Percentiles rank a stretch among this genome's conserved stretches.
Evolutionary conservation across 768 basidiomycete genomes (phyloP).

Genomic region (Boletus sp.): DNA sequence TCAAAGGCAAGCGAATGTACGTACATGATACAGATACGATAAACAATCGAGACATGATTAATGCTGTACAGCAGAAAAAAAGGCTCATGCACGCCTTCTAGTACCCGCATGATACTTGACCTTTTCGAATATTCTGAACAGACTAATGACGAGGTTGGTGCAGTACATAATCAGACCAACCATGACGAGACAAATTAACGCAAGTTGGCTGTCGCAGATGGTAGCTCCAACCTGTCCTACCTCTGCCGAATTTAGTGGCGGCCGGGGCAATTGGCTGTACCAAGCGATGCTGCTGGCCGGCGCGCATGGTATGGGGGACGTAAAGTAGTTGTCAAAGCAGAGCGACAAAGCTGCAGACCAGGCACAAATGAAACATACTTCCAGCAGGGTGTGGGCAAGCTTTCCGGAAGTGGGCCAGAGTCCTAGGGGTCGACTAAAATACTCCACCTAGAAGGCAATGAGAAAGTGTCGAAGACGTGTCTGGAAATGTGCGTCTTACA

Average conservation of each 20-base stretch:
- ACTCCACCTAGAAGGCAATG: constrained; percentile 63
- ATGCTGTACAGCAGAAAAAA: neutral
- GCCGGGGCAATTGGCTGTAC: constrained; percentile 67
- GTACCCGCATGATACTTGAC: constrained; percentile 66
- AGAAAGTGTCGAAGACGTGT: constrained; percentile 12
- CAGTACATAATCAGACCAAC: constrained; percentile 79
- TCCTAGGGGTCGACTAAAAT: constrained; percentile 89
- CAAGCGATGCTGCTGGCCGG: constrained; percentile 56
- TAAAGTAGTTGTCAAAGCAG: constrained; percentile 90
- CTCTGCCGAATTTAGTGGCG: constrained; percentile 23
- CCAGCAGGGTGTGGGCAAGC: constrained; percentile 80
- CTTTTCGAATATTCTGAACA: constrained; percentile 86
- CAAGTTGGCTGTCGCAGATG: constrained; percentile 74
- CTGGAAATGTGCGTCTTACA: constrained; percentile 42
- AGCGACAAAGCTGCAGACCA: constrained; percentile 90
- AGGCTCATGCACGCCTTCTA: constrained; percentile 18
- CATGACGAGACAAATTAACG: constrained; percentile 74
- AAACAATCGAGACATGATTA: neutral
- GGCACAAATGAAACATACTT: constrained; percentile 89
- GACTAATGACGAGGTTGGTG: constrained; percentile 77
- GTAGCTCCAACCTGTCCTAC: constrained; percentile 49
- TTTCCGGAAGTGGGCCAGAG: constrained; percentile 88
- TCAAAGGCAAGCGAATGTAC: neutral
- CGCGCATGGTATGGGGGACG: constrained; percentile 77
- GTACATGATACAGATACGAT: neutral